These are phyloP conservation scores for Mycocentrospora acerina DNA, from an alignment of 2,329 filamentous ascomycete genomes.

Conservation along the genomic window DNA sequence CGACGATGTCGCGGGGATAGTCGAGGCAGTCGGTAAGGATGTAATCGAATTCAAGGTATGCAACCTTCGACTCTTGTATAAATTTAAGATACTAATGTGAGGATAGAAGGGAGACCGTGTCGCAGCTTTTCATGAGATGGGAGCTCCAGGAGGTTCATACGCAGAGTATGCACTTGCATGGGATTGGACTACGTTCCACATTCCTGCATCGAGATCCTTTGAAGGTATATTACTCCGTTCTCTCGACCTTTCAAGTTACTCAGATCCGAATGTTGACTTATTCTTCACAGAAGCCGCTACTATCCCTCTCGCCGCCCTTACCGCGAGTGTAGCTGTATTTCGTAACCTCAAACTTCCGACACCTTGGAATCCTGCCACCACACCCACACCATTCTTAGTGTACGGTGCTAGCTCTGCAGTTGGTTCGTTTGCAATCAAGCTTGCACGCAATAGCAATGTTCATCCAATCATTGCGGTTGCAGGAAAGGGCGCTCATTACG, in stretches of 20 bases:
- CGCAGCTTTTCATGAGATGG: slow-evolving; percentile 55
- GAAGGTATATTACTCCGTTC: slow-evolving; percentile 39
- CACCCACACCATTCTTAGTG: slow-evolving; percentile 26
- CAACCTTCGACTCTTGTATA: too few relatives aligned
- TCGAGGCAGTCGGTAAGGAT: slow-evolving; percentile 54
- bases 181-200: slow-evolving; percentile 56
- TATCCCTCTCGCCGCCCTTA: slow-evolving; percentile 46
- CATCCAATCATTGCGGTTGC: slow-evolving; percentile 42
- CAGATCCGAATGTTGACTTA: too few relatives aligned
- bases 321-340: slow-evolving; percentile 45
- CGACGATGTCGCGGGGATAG: slow-evolving; percentile 55
- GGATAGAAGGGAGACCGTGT: slow-evolving; percentile 52
- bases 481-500: slow-evolving; percentile 30
- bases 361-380: slow-evolving; percentile 32
- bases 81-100: too few relatives aligned
- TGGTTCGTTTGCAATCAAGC: slow-evolving; percentile 38
- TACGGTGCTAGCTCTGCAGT: slow-evolving; percentile 40
- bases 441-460: slow-evolving; percentile 36
- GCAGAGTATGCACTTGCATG: slow-evolving; percentile 60
- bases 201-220: slow-evolving; percentile 50
- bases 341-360: slow-evolving; percentile 39
- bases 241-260: too few relatives aligned
- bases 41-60: slow-evolving; percentile 55
- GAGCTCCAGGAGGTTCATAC: slow-evolving; percentile 51
- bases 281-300: slow-evolving; percentile 35